Base-by-base conservation (phyloP, 305 asterid genomes). In the Fraxinus sp. region DNA sequence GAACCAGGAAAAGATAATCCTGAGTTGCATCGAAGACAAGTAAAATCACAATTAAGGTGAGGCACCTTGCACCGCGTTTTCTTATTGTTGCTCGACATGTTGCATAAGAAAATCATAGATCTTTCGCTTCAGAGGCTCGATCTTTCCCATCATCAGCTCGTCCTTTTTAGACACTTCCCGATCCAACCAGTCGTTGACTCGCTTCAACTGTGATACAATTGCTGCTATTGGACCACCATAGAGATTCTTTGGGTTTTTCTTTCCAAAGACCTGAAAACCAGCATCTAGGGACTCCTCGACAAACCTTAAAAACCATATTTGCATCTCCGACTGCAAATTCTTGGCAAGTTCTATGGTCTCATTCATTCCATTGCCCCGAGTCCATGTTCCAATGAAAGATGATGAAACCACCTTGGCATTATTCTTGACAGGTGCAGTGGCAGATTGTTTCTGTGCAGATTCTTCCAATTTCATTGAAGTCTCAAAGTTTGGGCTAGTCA, bases 111-210 rank as follows among this genome's bases (percentile, higher is more conserved):
- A 95, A 30, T 95, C 97, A 79, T 94, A 95, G 1, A 95, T 94
- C 93, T 95, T 94, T 72, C 91, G 26, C 88, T 90, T 95, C 81
- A 95, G 79, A 28, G 88, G 87, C 85, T 94, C 99, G 7, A 90
- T 87, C 89, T 90, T 94, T 37, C 90, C 93, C 84, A 86, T 72
- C 85, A 95, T 80, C 81, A 81, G 44, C 70, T 87, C 97, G 9
- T 91, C 94, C 72, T 88, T 82, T 72, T 87, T 89, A 2, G 90
- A 88, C 9, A 85, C 94, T 1, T 85, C 86, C 0, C 91, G 89
- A 82, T 94, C 99, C 92, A 94, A 89, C 99, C 99, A 94, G 84
- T 85, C 90, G 77, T 95, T 95, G 79, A 95, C 98, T 79, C 98
- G 92, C 85, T 94, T 95, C 88, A 95, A 83, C 90, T 94, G 98